phyloP scores from a whole-genome alignment of 441 rosid genomes.

The Breynia disticha region DNA sequence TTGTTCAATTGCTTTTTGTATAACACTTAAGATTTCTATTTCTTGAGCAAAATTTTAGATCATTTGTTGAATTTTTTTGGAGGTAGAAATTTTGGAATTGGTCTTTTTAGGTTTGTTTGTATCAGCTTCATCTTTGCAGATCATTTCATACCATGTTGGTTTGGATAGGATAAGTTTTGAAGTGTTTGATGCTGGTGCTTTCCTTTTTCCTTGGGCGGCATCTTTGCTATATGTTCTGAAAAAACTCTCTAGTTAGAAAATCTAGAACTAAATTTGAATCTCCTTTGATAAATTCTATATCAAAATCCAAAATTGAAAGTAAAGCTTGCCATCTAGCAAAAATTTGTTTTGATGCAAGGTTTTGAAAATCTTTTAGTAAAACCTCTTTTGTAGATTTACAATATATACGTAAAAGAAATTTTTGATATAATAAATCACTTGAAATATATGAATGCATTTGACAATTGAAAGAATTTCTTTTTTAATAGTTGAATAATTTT shows the following conservation, averaged over 20 bases:
- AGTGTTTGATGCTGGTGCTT: too few species aligned
- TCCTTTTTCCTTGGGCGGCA: too few species aligned
- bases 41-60: too few species aligned
- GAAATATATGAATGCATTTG: not conserved
- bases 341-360: not conserved
- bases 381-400: not conserved
- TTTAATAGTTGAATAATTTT: not conserved
- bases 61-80: too few species aligned
- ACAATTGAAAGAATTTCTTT: not conserved
- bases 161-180: too few species aligned
- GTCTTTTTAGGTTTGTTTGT: too few species aligned
- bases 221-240: not conserved
- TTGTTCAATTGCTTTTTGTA: too few species aligned
- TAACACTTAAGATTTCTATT: too few species aligned
- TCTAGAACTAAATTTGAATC: not conserved
- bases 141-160: too few species aligned
- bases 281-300: not conserved
- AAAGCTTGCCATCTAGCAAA: not conserved
- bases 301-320: not conserved
- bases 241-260: not conserved
- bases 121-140: too few species aligned
- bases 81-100: too few species aligned
- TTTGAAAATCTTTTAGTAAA: not conserved
- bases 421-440: not conserved
- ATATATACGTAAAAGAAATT: not conserved